Percentiles rank a stretch among this genome's conserved stretches.
phyloP scores from a whole-genome alignment of 345 rosid species.

The Melaleuca alternifolia region DNA sequence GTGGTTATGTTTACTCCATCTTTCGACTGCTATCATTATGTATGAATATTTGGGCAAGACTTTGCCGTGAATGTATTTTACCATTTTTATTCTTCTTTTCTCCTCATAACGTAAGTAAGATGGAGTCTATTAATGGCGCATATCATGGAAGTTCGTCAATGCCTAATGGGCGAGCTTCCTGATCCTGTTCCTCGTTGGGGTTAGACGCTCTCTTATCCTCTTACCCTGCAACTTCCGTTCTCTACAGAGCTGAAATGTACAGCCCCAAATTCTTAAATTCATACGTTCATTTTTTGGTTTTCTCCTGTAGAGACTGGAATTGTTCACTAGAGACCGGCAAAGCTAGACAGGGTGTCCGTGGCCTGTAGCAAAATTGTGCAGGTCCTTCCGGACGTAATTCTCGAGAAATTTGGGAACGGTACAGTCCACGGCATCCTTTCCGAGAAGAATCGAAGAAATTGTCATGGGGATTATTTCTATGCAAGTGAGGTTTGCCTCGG shows the following conservation, averaged over 20 bases:
- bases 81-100: neutral
- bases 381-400: neutral
- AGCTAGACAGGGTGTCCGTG: neutral
- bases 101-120: neutral
- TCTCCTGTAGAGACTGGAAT: neutral
- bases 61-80: neutral
- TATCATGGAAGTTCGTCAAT: neutral
- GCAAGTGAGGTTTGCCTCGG: neutral
- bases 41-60: neutral
- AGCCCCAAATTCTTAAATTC: neutral
- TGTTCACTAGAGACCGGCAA: neutral
- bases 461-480: neutral
- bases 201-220: neutral
- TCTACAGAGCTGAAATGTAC: neutral
- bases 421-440: neutral
- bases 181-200: neutral
- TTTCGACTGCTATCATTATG: neutral
- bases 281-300: neutral
- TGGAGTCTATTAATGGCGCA: neutral
- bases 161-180: neutral
- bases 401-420: neutral
- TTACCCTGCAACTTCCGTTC: neutral
- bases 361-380: neutral
- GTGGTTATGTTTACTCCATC: neutral
- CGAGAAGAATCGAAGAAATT: neutral